Evolutionary conservation across 805 yeast genomes (phyloP), one percentile per base, ranked within the genome.

Genomic region (Metschnikowia lochheadii): DNA sequence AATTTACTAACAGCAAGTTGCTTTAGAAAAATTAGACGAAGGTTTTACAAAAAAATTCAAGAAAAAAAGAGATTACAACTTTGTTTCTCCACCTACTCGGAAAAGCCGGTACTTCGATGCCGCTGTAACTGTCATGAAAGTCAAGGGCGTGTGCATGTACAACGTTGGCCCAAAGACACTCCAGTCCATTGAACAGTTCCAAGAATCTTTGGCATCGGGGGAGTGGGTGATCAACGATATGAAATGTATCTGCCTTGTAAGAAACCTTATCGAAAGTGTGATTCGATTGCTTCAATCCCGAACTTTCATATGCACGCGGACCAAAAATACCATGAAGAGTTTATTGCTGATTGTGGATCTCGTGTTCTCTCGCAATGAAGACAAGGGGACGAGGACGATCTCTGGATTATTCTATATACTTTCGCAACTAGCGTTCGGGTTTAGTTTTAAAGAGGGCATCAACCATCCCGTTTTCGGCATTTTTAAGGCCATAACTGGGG

Each of bases 391-490:
- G 11, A 40, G 38, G 5, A 44, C 54, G 32, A 39, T 50, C 11
- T 44, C 48, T 42, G 47, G 49, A 20, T 44, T 57, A 40, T 29
- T 49, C 15, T 51, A 44, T 18, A 41, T 51, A n/a, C 37, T 57
- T 29, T 54, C 51, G 6, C 55, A 56, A 32, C 40, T 56, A 42
- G 57, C 50, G 15, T 56, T 55, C 21, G 31, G 40, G 49, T 49
- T 55, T 33, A 43, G 43, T 37, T 53, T 50, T 17, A 37, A 46
- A 2, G 47, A n/a, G 33, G 56, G 51, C 1, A 38, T 49, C 33
- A 44, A 41, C 5, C 32, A 46, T 26, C 26, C 20, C 4, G 29
- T 32, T 17, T 53, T 40, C 34, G 18, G 45, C 3, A 20, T 53
- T 13, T 53, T 55, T 36, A 45, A 38, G 13, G 40, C 52, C 11